Base-by-base conservation (phyloP, 2,329 filamentous ascomycete genomes). In the Verticillium klebahnii region DNA sequence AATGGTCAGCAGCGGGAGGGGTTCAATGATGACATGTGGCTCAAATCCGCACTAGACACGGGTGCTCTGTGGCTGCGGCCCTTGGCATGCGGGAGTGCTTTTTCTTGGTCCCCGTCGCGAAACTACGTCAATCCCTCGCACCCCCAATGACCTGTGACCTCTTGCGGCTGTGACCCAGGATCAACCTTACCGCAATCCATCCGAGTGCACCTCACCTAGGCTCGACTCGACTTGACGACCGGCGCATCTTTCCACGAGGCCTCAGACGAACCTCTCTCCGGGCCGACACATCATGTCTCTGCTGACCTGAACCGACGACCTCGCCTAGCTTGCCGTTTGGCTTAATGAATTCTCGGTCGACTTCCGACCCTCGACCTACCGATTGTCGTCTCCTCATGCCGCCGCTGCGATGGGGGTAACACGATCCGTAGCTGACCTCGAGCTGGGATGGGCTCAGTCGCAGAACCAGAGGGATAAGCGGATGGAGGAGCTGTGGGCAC, bases 401-500 rank as follows among this genome's bases (percentile, higher is more conserved):
- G 61, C 60, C 62, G 61, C 63, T 69, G 70, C 71, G 64, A 80
- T 80, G 78, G 75, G 73, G 70, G 72, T 77, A 70, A 73, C 80
- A 74, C 81, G 83, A 72, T 75, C 81, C 77, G 81, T 81, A 71
- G 74, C 74, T 68, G 77, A 82, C 71, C 71, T 81, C 68, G 76
- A 79, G 76, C 85, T 82, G 77, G 90, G 91, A 83, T 82, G 92
- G 80, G 83, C 81, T 74, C 91, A 95, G 79, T 88, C 89, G 70
- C 85, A 90, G 75, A 89, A 89, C 76, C 85, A 91, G 78, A 87
- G 90, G 73, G 91, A 96, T 78, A 85, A 87, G 75, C 86, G 93
- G 71, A 86, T 97, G 70, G 89, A 92, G 78, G 84, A 88, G 74
- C 85, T 98, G 71, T 98, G 94, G 93, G 81, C 80, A 72, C 88